Percentiles rank a stretch among this genome's conserved stretches.
phyloP scores from a whole-genome alignment of 2,329 filamentous ascomycete genomes.

The Mollisiaceae sp. region DNA sequence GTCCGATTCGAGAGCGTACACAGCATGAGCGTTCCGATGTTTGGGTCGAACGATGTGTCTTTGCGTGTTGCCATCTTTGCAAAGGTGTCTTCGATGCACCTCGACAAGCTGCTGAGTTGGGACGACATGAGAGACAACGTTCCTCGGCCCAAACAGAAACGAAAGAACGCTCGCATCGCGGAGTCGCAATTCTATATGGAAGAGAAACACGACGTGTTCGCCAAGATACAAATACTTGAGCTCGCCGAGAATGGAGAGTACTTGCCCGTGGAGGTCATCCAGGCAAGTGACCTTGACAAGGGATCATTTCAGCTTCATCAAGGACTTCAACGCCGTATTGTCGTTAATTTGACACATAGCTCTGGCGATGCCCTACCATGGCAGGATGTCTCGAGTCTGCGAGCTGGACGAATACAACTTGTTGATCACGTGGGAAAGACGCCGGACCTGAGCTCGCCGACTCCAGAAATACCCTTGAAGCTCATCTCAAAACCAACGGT shows the following conservation, averaged over 20 bases:
- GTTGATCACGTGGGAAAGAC: slow-evolving; percentile 86
- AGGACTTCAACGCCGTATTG: slow-evolving; percentile 86
- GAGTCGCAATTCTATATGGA: slow-evolving; percentile 93
- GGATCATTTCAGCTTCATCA: slow-evolving; percentile 96
- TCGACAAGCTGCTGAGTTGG: slow-evolving; percentile 97
- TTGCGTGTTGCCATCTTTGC: slow-evolving; percentile 91
- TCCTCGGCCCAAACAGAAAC: slow-evolving; percentile 59
- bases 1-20: slow-evolving; percentile 97
- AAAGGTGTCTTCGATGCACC: slow-evolving; percentile 87
- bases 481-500: slow-evolving; percentile 79
- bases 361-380: slow-evolving; percentile 88
- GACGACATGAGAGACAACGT: slow-evolving; percentile 92
- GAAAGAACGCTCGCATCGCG: slow-evolving; percentile 69
- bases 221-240: slow-evolving; percentile 86
- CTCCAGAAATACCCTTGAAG: slow-evolving; percentile 77
- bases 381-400: slow-evolving; percentile 79
- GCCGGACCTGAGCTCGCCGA: slow-evolving; percentile 74
- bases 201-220: slow-evolving; percentile 92
- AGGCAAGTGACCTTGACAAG: slow-evolving; percentile 80
- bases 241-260: slow-evolving; percentile 92
- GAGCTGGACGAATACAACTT: slow-evolving; percentile 81
- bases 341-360: slow-evolving; percentile 87
- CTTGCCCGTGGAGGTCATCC: slow-evolving; percentile 88
- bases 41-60: slow-evolving; percentile 73
- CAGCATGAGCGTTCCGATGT: slow-evolving; percentile 91